phyloP scores from a whole-genome alignment of 2,329 filamentous ascomycete species.

The Fusarium torreyae region DNA sequence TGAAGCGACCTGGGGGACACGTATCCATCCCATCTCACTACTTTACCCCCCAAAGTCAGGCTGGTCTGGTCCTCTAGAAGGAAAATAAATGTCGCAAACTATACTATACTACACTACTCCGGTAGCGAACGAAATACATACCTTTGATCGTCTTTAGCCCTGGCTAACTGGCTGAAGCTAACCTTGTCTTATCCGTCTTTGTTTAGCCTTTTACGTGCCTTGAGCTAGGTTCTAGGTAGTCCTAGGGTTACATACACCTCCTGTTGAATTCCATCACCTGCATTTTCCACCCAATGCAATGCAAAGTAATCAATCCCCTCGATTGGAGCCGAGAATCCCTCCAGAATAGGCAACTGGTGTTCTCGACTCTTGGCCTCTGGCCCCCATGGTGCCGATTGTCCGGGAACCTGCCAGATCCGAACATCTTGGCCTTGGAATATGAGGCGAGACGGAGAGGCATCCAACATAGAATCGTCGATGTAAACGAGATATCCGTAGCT shows the following conservation, averaged over 20 bases:
- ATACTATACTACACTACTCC: no score
- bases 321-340: conserved; percentile 10
- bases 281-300: conserved; percentile 10
- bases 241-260: conserved; percentile 32
- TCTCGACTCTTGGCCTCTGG: conserved; percentile 21
- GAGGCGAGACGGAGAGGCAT: not conserved
- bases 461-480: conserved; percentile 9
- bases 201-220: conserved; percentile 26
- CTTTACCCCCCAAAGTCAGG: not conserved
- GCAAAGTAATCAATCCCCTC: conserved; percentile 6
- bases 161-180: conserved; percentile 12
- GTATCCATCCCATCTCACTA: conserved; percentile 23
- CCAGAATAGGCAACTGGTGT: conserved; percentile 35
- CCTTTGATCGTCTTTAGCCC: conserved; percentile 22
- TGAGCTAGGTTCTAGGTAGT: conserved; percentile 6
- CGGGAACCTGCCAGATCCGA: conserved; percentile 42
- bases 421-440: conserved; percentile 14
- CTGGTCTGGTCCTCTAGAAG: not conserved
- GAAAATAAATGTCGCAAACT: not conserved
- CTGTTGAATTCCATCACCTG: conserved; percentile 28
- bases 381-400: conserved; percentile 38
- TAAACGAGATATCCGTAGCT: not conserved
- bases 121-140: not conserved
- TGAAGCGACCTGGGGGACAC: conserved; percentile 24
- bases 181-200: conserved; percentile 12